Evolutionary conservation across 73 alveolate genomes (phyloP), one percentile per base, ranked within the genome.

Genomic region (Paramecium sonneborni): DNA sequence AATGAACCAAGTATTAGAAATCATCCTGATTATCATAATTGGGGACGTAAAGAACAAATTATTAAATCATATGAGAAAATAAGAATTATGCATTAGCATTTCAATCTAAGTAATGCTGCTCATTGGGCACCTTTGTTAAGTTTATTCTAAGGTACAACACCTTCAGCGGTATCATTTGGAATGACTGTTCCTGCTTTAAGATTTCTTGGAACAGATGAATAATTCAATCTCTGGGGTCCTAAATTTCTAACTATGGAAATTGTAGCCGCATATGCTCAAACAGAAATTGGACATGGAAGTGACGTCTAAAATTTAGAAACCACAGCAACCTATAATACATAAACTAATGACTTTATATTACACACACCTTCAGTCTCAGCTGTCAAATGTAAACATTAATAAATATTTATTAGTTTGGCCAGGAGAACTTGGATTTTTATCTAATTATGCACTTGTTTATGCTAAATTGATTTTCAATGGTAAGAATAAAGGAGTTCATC

Each of bases 251-350:
- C 89, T 1, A 57, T 56, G 56, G 79, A 92, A 88, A 95, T 95
- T 10, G 85, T 92, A 38, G 98, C 98, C 0, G 90, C 95, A 57
- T 96, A 95, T 91, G 96, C 96, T 6, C 48, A 95, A 44, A 95
- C 99, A 30, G 99, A 96, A 85, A 85, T 96, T 4, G 99, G 99
- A 15, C 99, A 96, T 85, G 99, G 99, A 14, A 95, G 98, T 11
- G 95, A 96, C 85, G 97, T 96, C 26, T 24, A 95, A 58, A 93
- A 93, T 34, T 55, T 96, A 23, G 96, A 92, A 86, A 96, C 99
- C 21, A 85, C 95, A 21, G 99, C 98, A 9, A 91, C 93, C 37
- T 96, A 57, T 89, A 97, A 93, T 62, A 30, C 82, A 24, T 85
- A 92, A 24, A 94, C 92, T 12, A 94, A 94, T 74, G 97, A 94